Conservation (phyloP, 176 grass and related monocot species). For the Themeda triandra region DNA sequence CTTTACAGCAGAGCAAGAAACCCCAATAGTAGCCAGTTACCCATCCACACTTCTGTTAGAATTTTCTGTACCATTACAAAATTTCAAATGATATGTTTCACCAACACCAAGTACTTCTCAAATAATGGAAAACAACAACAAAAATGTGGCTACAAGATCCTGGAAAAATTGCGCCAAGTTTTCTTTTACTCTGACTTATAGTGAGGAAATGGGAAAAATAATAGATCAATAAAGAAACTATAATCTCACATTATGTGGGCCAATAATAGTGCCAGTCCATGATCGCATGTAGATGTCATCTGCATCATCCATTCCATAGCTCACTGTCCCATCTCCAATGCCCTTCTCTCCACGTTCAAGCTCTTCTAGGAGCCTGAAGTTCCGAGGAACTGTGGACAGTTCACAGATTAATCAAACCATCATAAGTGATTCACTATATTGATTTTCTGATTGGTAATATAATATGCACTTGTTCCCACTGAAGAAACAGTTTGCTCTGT, state of each 20-base stretch:
- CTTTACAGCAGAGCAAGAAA: neutral
- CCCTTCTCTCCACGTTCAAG: slow-evolving; percentile 80
- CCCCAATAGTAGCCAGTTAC: neutral
- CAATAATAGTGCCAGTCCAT: slow-evolving; percentile 86
- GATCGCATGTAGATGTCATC: slow-evolving; percentile 84
- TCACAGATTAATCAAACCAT: slow-evolving; percentile 8
- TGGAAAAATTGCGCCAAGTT: neutral
- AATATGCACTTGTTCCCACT: neutral
- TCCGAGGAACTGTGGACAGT: slow-evolving; percentile 61
- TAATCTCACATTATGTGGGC: slow-evolving; percentile 70
- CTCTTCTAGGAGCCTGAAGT: slow-evolving; percentile 81
- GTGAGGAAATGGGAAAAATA: neutral
- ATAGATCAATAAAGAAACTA: neutral
- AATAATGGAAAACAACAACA: neutral
- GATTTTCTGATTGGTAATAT: neutral
- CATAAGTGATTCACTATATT: neutral
- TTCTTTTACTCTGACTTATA: neutral
- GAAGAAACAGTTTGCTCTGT: neutral
- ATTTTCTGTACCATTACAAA: neutral
- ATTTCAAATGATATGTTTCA: neutral
- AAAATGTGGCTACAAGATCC: neutral
- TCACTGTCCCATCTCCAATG: slow-evolving; percentile 84
- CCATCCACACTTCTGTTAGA: neutral
- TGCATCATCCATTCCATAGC: slow-evolving; percentile 90
- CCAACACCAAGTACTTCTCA: neutral